Evolutionary conservation across 176 grass and related monocot genomes (phyloP).

Genomic region (Lolium rigidum): DNA sequence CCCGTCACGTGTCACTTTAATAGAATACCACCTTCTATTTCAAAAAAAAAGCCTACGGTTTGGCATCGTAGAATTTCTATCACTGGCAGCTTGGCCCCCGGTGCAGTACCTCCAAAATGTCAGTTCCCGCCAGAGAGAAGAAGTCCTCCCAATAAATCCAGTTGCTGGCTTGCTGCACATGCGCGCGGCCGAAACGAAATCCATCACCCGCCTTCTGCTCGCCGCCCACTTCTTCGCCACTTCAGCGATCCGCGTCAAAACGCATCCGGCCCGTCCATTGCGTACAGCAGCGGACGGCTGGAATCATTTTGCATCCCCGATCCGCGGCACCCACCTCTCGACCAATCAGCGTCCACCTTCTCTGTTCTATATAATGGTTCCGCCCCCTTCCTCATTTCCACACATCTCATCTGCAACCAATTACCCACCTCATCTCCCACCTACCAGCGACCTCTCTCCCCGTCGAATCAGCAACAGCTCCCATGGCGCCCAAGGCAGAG

Average conservation of each 20-base stretch:
- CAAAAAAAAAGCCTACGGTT: no score
- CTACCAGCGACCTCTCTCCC: neutral
- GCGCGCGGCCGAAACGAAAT: neutral
- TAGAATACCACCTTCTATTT: no score
- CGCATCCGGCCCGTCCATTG: neutral
- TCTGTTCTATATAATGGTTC: neutral
- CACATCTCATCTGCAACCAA: constrained; percentile 2
- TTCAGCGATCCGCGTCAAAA: neutral
- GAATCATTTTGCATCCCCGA: neutral
- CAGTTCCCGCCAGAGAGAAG: neutral
- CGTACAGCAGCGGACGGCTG: neutral
- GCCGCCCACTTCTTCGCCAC: neutral
- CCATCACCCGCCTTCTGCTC: neutral
- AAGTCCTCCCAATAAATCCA: neutral
- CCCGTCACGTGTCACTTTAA: no score
- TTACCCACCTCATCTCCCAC: neutral
- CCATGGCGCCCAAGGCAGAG: constrained; percentile 14
- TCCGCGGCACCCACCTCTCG: neutral
- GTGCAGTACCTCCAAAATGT: neutral
- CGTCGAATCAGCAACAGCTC: neutral
- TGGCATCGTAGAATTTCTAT: neutral
- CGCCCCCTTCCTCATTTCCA: neutral
- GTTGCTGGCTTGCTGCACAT: neutral
- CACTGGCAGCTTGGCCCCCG: neutral
- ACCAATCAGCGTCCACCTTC: neutral